Base-by-base conservation (phyloP, 331 rosid species). In the Ulmus americana region DNA sequence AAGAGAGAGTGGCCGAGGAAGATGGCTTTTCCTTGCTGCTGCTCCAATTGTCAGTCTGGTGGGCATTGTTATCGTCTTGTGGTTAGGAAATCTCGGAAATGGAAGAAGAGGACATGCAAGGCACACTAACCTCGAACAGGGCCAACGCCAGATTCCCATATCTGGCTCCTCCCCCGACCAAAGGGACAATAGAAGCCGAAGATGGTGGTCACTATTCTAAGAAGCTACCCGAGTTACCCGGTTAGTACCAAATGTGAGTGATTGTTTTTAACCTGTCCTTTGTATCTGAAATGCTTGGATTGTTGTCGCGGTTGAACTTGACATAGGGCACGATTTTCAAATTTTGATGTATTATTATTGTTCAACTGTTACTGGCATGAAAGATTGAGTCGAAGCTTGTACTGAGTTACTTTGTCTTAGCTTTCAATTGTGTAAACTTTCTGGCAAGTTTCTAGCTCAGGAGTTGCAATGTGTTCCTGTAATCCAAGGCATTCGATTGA, bases 1-100 rank as follows among this genome's bases (percentile, higher is more conserved):
- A 6, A 66, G 50, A 65, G 78, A 74, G 39, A 68, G 83, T 63
- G 64, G 90, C 11, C 78, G 87, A 71, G 82, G 97, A 64, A 81
- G 97, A 64, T 94, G 97, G 99, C 65, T 84, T 61, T 78, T 82
- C 45, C 77, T 90, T 43, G 91, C 97, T 41, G 95, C 97, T 57
- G 96, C 97, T 69, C 99, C 99, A 47, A 81, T 90, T 56, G 91
- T 94, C n/a, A 77, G 96, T 70, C 77, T 94, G 3, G 74, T 90
- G 68, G 97, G 99, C 44, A 81, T 87, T 71, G 95, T 85, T 59
- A 77, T 94, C 35, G 95, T 90, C 45, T 64, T 90, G 69, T 94
- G 99, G 96, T 72, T 90, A 54, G 87, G 97, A 46, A 82, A 86
- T 77, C 88, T 90, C 59, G 81, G 74, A 43, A 69, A 63, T 51